Base-by-base conservation (phyloP, 176 grass and related monocot genomes). In the Eleusine coracana region DNA sequence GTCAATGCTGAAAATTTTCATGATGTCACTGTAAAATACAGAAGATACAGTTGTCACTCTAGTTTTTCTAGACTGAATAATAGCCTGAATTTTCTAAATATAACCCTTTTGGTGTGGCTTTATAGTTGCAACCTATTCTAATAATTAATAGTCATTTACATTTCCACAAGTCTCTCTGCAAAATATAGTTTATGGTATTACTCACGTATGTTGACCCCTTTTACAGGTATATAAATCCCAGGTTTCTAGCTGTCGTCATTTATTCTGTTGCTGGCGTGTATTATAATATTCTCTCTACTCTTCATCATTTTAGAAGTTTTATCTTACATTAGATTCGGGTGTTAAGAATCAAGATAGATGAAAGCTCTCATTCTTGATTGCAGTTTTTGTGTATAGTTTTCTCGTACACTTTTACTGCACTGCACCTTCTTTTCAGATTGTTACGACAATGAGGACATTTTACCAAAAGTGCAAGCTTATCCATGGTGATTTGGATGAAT, bases 401-500 rank as follows among this genome's bases (percentile, higher is more conserved):
- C 70, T 48, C 17, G 76, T 84, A 61, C 86, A 51, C 84, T 84
- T 81, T 34, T 34, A 34, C 31, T 34, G 31, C 31, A 61, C 63
- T 74, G 45, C 9, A 41, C 46, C 69, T 76, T 93, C 15, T 76
- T 88, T 82, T 80, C 84, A 98, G 96, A 95, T 98, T 67, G 87
- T 95, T 83, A 98, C 92, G 65, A 89, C 70, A 68, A 98, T 98
- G 92, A 83, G 92, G 58, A 88, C 84, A 74, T 71, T 98, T 10
- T 95, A 93, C 71, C 96, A 98, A 80, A 95, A 95, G 73, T 98
- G 96, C 85, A 95, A 98, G 80, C 76, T 98, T 70, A 92, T 98
- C 28, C 96, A 98, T 83, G 96, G 96, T 80, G 96, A 98, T 85
- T 86, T 98, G 80, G 95, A 92, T 83, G 96, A 98, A 87, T 98